phyloP scores from a whole-genome alignment of 1,284 basidiomycete species.

The Schizopora paradoxa region DNA sequence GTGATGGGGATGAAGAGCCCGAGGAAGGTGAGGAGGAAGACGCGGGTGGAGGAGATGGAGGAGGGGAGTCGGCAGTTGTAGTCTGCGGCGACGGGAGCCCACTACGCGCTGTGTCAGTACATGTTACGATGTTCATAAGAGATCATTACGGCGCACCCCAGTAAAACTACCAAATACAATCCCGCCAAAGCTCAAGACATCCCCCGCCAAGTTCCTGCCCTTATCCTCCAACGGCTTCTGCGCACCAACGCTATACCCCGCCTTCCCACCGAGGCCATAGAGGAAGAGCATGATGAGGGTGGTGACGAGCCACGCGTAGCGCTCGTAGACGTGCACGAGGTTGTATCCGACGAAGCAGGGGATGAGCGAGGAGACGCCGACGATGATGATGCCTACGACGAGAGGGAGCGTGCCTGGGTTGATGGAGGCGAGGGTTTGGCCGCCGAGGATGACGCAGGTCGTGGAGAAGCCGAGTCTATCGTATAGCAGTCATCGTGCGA shows the following conservation, averaged over 20 bases:
- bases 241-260: slow-evolving; percentile 42
- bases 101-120: slow-evolving; percentile 22
- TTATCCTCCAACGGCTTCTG: slow-evolving; percentile 42
- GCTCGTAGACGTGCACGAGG: slow-evolving; percentile 54
- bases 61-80: slow-evolving; percentile 50
- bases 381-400: slow-evolving; percentile 40
- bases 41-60: slow-evolving; percentile 37
- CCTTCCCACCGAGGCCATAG: slow-evolving; percentile 49
- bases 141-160: slow-evolving; percentile 33
- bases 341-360: slow-evolving; percentile 48
- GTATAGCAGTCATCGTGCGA: background rate
- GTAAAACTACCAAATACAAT: slow-evolving; percentile 51
- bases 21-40: slow-evolving; percentile 52
- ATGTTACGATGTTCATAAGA: background rate
- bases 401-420: slow-evolving; percentile 38
- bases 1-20: slow-evolving; percentile 52
- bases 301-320: slow-evolving; percentile 56
- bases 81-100: slow-evolving; percentile 48
- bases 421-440: slow-evolving; percentile 42
- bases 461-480: slow-evolving; percentile 42
- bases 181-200: slow-evolving; percentile 52
- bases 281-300: slow-evolving; percentile 52
- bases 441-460: slow-evolving; percentile 42
- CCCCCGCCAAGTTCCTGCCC: slow-evolving; percentile 38
- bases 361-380: slow-evolving; percentile 38